Conservation (phyloP, 169 alveolate genomes). For the Plasmodium knowlesi region DNA sequence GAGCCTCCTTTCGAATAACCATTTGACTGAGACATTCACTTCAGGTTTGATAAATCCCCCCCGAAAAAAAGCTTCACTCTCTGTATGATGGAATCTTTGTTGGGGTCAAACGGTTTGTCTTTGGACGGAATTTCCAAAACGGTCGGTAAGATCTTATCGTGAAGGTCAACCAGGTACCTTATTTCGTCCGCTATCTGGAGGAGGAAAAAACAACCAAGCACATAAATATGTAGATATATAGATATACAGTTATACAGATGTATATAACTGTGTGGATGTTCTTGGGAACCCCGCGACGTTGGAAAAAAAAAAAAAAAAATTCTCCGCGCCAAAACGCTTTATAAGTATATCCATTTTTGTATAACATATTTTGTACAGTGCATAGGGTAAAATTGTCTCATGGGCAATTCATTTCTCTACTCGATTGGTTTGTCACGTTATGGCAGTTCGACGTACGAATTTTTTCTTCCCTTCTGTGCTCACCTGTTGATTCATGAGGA, state of each 20-base stretch:
- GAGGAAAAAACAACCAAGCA: neutral
- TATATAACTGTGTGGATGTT: neutral
- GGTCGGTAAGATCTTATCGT: constrained; percentile 80
- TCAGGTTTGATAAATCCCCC: constrained; percentile 73
- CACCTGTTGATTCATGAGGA: constrained; percentile 82
- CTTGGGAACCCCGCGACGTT: neutral
- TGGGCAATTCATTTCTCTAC: neutral
- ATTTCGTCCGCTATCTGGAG: constrained; percentile 81
- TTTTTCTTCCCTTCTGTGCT: constrained; percentile 9
- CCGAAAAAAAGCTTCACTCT: constrained; percentile 82
- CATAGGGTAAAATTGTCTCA: neutral
- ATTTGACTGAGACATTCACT: neutral
- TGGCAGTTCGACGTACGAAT: neutral
- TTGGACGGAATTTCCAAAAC: constrained; percentile 85
- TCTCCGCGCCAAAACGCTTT: neutral
- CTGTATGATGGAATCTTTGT: constrained; percentile 83
- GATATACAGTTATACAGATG: neutral
- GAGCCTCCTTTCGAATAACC: neutral
- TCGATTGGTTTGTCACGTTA: neutral
- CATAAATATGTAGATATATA: constrained; percentile 1
- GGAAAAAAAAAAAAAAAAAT: neutral
- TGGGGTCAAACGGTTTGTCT: constrained; percentile 84
- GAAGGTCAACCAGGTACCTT: constrained; percentile 78
- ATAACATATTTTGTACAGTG: neutral
- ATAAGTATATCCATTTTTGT: neutral